Conservation (phyloP, 495 filamentous ascomycete species). For the Penicillium turbatum region DNA sequence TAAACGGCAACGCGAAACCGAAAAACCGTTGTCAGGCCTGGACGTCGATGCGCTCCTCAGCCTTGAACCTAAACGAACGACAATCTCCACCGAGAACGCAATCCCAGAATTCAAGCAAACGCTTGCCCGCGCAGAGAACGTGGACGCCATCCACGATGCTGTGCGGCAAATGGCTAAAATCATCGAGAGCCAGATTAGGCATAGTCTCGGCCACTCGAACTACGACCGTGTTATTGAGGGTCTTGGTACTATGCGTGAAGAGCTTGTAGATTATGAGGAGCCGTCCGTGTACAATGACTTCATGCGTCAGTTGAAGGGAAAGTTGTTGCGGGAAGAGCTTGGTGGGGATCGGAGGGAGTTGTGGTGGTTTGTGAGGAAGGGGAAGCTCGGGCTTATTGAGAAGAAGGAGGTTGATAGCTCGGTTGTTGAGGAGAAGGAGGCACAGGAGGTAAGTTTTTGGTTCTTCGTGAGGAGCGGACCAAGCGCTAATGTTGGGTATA, state of each 20-base stretch:
- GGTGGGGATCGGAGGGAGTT: slow-evolving; percentile 78
- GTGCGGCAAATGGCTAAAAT: slow-evolving; percentile 70
- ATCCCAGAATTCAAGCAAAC: slow-evolving; percentile 91
- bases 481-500: slow-evolving; percentile 16
- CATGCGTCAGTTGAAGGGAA: slow-evolving; percentile 64
- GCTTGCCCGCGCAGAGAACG: slow-evolving; percentile 57
- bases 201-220: slow-evolving; percentile 68
- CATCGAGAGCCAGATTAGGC: slow-evolving; percentile 60
- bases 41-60: slow-evolving; percentile 76
- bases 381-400: slow-evolving; percentile 70
- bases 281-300: slow-evolving; percentile 75
- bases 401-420: slow-evolving; percentile 54
- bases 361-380: slow-evolving; percentile 69
- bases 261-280: slow-evolving; percentile 70
- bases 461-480: background rate
- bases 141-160: slow-evolving; percentile 60
- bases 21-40: slow-evolving; percentile 87
- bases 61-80: slow-evolving; percentile 50
- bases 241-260: slow-evolving; percentile 71
- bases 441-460: slow-evolving; percentile 48
- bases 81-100: slow-evolving; percentile 73
- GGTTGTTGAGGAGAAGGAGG: slow-evolving; percentile 63
- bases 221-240: slow-evolving; percentile 75
- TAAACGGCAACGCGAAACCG: slow-evolving; percentile 61
- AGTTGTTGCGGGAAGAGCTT: slow-evolving; percentile 65